Evolutionary conservation across 495 filamentous ascomycete genomes (phyloP).

Genomic region (Tuber brumale): DNA sequence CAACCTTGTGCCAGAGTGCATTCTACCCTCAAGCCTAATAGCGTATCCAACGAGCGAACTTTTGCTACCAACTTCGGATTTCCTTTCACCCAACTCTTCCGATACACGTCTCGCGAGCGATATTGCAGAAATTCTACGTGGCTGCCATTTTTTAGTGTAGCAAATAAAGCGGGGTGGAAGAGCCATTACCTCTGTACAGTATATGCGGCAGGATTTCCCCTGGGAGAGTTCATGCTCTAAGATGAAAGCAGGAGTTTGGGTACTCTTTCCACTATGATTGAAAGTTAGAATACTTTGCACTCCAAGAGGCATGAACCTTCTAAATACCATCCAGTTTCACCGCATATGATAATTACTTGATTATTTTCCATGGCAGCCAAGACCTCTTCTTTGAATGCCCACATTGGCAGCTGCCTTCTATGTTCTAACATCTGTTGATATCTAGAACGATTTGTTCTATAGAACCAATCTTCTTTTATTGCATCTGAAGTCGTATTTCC

Average conservation of each 20-base stretch:
- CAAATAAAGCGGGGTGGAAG: background rate
- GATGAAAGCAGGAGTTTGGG: conserved; percentile 87
- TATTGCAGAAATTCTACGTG: conserved; percentile 92
- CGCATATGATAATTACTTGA: conserved; percentile 83
- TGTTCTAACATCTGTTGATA: conserved; percentile 50
- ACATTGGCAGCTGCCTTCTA: conserved; percentile 78
- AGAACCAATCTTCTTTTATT: conserved; percentile 27
- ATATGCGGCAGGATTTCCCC: conserved; percentile 80
- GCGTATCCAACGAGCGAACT: conserved; percentile 88
- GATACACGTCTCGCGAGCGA: conserved; percentile 86
- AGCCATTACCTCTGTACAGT: conserved; percentile 63
- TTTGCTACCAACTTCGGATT: conserved; percentile 69
- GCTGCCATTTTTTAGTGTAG: conserved; percentile 42
- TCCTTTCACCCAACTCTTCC: conserved; percentile 83
- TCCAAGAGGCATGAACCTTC: conserved; percentile 5
- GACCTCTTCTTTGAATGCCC: conserved; percentile 70
- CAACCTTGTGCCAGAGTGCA: conserved; percentile 69
- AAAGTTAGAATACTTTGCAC: background rate
- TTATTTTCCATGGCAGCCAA: conserved; percentile 64
- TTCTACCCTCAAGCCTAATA: conserved; percentile 82
- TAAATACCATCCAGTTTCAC: conserved; percentile 75
- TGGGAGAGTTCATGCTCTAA: conserved; percentile 77
- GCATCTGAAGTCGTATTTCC: conserved; percentile 19
- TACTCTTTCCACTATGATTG: conserved; percentile 73
- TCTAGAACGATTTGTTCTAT: conserved; percentile 46